Evolutionary conservation across 2,329 filamentous ascomycete genomes (phyloP), one percentile per base, ranked within the genome.

Genomic region (Alternaria arborescens): DNA sequence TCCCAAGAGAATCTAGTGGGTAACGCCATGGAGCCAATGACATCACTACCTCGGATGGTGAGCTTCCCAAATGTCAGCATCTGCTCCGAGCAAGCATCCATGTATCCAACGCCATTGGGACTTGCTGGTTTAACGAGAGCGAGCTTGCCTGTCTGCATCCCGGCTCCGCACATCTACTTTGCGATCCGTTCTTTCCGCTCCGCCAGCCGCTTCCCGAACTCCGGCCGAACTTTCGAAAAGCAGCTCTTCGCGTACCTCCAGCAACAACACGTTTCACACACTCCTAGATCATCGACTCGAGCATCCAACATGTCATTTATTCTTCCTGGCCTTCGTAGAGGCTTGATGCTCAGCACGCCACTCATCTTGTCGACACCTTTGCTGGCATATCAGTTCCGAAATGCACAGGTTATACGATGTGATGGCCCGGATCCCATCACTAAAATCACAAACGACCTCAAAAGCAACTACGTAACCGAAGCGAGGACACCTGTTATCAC

Each of bases 361-460:
- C 63, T 79, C 52, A 64, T 79, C 40, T 65, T 79, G 51, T 67
- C 69, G 40, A 67, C 75, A 7, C 75, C 74, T 28, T 67, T 74
- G 46, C 74, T 79, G 16, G 58, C 72, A 20, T 68, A 72, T 20
- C 71, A 71, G 18, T 69, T 64, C 47, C 62, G 65, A 10, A 62
- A 70, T 58, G 66, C 65, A 38, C 70, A 70, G 18, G 71, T 71
- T 5, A 68, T 81, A 26, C 76, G 77, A 52, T 79, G 79, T 61
- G 80, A 81, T 64, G 65, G 69, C 5, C 65, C 74, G 44, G 60
- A 76, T 28, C 71, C 71, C 1, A 62, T 76, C 12, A 70, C 77
- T 0, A 80, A 78, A 66, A 78, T 82, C 46, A 82, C 77, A 63
- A 76, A 76, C 0, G 73, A 73, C 42, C 56, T 77, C n/a, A 64